Percentiles rank a stretch among this genome's conserved stretches.
Evolutionary conservation across 2,329 filamentous ascomycete genomes (phyloP).

Genomic region (Xylariales sp.): DNA sequence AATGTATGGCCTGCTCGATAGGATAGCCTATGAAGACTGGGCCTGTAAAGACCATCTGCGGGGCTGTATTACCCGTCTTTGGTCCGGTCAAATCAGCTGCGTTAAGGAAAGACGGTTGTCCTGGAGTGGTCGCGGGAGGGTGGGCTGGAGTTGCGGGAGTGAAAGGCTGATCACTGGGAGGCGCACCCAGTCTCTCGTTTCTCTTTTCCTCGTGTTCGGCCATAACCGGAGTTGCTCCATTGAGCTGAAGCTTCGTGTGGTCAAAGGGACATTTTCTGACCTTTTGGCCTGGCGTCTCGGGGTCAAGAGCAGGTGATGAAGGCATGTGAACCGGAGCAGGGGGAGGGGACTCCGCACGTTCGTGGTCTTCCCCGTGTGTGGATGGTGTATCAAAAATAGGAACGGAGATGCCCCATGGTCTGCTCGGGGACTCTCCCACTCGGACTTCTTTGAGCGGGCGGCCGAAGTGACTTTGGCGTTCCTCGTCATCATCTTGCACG

Average conservation of each 20-base stretch:
- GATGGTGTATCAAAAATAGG: slow-evolving; percentile 49
- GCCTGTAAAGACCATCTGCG: slow-evolving; percentile 83
- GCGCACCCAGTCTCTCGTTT: slow-evolving; percentile 16
- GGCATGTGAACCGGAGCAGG: slow-evolving; percentile 53
- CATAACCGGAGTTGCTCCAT: slow-evolving; percentile 20
- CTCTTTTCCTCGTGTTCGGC: slow-evolving; percentile 18
- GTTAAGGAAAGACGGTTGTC: slow-evolving; percentile 51
- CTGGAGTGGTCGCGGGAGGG: slow-evolving; percentile 24
- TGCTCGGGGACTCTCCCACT: slow-evolving; percentile 88
- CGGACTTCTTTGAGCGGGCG: slow-evolving; percentile 81
- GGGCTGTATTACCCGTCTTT: slow-evolving; percentile 31
- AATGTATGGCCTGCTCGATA: slow-evolving; percentile 71
- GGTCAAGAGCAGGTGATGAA: slow-evolving; percentile 24
- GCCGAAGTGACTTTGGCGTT: slow-evolving; percentile 73
- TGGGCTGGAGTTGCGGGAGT: slow-evolving; percentile 13
- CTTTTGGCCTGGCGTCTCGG: slow-evolving; percentile 18
- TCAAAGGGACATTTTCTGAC: slow-evolving; percentile 56
- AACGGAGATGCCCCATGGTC: slow-evolving; percentile 88
- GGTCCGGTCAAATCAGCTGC: slow-evolving; percentile 26
- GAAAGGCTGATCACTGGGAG: slow-evolving; percentile 12
- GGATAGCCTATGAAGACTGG: slow-evolving; percentile 93
- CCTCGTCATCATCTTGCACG: slow-evolving; percentile 40
- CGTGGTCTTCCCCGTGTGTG: slow-evolving; percentile 29
- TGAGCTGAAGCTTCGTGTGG: slow-evolving; percentile 38
- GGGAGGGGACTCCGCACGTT: slow-evolving; percentile 49